These are phyloP conservation scores for Fusarium poae DNA, from an alignment of 2,329 filamentous ascomycete genomes.

Conservation along the genomic window DNA sequence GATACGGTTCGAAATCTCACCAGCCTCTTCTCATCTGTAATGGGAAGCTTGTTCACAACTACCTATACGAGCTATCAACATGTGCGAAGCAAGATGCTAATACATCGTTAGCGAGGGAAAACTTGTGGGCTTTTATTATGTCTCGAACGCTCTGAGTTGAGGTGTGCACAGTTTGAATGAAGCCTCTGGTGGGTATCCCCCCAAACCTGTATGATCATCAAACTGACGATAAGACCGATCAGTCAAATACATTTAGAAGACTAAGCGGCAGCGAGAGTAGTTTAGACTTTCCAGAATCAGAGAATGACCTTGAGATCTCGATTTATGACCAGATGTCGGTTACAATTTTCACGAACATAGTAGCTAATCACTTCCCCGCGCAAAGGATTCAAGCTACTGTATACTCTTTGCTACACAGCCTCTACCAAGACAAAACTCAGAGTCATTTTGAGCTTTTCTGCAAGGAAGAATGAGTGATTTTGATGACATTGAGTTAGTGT, in stretches of 20 bases:
- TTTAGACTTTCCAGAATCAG: not conserved
- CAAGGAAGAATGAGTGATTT: not conserved
- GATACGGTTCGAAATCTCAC: too few relatives aligned
- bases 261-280: accelerated
- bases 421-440: too few relatives aligned
- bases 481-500: not conserved
- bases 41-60: too few relatives aligned
- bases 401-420: not conserved
- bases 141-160: not conserved
- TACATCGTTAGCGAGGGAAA: too few relatives aligned
- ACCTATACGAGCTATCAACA: too few relatives aligned
- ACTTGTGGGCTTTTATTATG: not conserved
- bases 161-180: not conserved
- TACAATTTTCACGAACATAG: not conserved
- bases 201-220: too few relatives aligned
- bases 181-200: not conserved
- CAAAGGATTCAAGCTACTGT: not conserved
- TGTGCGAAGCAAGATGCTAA: too few relatives aligned
- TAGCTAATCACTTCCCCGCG: not conserved
- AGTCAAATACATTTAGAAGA: not conserved
- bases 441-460: not conserved
- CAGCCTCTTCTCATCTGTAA: too few relatives aligned
- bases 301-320: accelerated
- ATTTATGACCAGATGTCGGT: not conserved
- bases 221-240: not conserved